Evolutionary conservation across 2,329 filamentous ascomycete genomes (phyloP), one percentile per base, ranked within the genome.

Genomic region (Blumeriella jaapii): DNA sequence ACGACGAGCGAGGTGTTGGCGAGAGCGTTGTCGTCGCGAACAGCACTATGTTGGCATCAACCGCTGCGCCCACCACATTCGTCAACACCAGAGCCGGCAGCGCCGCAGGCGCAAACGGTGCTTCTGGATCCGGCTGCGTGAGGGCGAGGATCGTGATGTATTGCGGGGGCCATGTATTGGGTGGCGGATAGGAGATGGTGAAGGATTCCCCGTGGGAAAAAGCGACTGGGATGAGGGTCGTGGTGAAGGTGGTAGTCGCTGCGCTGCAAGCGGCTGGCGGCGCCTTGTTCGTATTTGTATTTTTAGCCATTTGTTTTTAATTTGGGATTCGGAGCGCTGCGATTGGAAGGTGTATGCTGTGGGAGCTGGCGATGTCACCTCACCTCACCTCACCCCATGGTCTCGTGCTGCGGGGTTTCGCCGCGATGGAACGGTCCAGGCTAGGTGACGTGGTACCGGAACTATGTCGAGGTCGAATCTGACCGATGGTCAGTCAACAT

Each of bases 41-140:
- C 2, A 36, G 16, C 10, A 11, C 16, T 2, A 33, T 38, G 19
- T 34, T 27, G 2, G 30, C 25, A 20, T 31, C 41, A 11, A 40
- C 18, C 7, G 42, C 24, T 3, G 45, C 27, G 2, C 31, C 46
- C 4, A 42, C 34, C 1, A 45, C 34, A 10, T 46, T 26, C 16
- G 46, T 49, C 4, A 49, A 20, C 2, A 46, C 39, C 10, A 43
- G 17, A 2, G 43, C 15, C 10, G 39, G 40, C 3, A 44, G 19
- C 2, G 30, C 10, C n/a, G 27, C 14, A 2, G 29, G 19, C 5
- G 22, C 23, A 5, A 26, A 26, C 17, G 19, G 17, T 14, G 6
- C 29, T 6, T 20, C 10, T 11, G 22, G 34, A 28, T 31, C 12
- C 3, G 22, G 5, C 2, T 26, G 6, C 5, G 5, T 14, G 0